A percentile compares a stretch with the other conserved stretches of the same genome.
Conservation (phyloP, 768 basidiomycete species). For the Flagelloscypha sp. region DNA sequence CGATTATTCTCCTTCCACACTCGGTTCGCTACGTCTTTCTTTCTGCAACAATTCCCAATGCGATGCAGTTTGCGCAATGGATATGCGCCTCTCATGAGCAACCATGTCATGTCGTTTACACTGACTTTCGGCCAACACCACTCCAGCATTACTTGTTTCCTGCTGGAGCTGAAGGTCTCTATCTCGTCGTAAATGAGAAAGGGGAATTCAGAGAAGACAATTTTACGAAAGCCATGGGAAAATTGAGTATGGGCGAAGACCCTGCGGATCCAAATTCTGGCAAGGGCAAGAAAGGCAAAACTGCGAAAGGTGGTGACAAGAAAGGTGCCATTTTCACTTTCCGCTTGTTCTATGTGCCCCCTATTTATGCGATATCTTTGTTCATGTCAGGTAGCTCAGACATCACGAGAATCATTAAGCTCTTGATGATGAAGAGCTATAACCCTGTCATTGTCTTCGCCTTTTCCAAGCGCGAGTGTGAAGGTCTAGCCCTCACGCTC, state of each 20-base stretch:
- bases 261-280: conserved; percentile 82
- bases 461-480: conserved; percentile 97
- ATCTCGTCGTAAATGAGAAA: conserved; percentile 97
- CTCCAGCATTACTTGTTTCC: conserved; percentile 98
- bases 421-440: conserved; percentile 97
- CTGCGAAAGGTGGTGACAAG: conserved; percentile 85
- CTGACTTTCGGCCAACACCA: conserved; percentile 97
- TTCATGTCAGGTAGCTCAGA: conserved; percentile 68
- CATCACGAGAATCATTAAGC: conserved; percentile 94
- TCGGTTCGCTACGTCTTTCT: conserved; percentile 97
- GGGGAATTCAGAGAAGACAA: conserved; percentile 96
- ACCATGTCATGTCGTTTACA: conserved; percentile 98
- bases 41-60: conserved; percentile 98
- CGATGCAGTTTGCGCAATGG: conserved; percentile 99
- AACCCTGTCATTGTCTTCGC: conserved; percentile 98
- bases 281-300: conserved; percentile 86
- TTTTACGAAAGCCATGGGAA: conserved; percentile 96
- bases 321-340: conserved; percentile 55
- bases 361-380: neutral
- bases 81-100: conserved; percentile 96
- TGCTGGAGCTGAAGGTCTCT: conserved; percentile 92
- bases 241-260: conserved; percentile 78
- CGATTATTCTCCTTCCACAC: conserved; percentile 94
- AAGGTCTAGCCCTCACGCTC: conserved; percentile 81
- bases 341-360: neutral